Conservation (phyloP, 257 asterid genomes). For the Solanum virginianum region DNA sequence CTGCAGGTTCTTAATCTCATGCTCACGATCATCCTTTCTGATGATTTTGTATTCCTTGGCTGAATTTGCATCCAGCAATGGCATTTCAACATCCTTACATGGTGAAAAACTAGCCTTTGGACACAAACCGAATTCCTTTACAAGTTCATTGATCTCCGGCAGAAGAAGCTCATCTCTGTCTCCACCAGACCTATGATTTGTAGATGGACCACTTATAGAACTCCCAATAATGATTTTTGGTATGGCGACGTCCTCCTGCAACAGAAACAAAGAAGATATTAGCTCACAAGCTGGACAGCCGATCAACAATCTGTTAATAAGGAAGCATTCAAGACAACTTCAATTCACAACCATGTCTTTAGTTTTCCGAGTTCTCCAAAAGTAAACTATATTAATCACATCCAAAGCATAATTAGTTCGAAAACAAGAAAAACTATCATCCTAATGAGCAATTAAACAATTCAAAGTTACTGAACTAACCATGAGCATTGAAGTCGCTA, state of each 20-base stretch:
- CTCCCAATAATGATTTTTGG: not conserved
- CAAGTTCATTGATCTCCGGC: constrained; percentile 38
- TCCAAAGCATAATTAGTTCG: not conserved
- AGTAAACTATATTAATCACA: not conserved
- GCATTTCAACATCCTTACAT: constrained; percentile 1
- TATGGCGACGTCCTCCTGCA: not conserved
- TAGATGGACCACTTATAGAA: not conserved
- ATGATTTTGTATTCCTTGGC: not conserved
- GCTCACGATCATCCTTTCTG: constrained; percentile 17
- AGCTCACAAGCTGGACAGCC: not conserved
- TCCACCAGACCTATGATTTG: not conserved
- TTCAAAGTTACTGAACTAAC: not conserved
- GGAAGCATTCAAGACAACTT: not conserved
- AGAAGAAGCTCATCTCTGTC: constrained; percentile 27
- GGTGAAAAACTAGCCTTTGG: not conserved
- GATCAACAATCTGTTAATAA: not conserved
- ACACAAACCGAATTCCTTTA: constrained; percentile 22
- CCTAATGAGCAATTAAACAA: not conserved
- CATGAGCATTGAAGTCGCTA: not conserved
- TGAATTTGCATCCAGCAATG: constrained; percentile 1
- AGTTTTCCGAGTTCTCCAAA: not conserved
- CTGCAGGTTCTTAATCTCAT: constrained; percentile 43
- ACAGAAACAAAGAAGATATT: not conserved
- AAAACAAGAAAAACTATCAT: not conserved
- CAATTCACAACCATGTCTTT: not conserved